Evolutionary conservation across 2,329 filamentous ascomycete genomes (phyloP), one percentile per base, ranked within the genome.

Genomic region (Didymella pinodella): DNA sequence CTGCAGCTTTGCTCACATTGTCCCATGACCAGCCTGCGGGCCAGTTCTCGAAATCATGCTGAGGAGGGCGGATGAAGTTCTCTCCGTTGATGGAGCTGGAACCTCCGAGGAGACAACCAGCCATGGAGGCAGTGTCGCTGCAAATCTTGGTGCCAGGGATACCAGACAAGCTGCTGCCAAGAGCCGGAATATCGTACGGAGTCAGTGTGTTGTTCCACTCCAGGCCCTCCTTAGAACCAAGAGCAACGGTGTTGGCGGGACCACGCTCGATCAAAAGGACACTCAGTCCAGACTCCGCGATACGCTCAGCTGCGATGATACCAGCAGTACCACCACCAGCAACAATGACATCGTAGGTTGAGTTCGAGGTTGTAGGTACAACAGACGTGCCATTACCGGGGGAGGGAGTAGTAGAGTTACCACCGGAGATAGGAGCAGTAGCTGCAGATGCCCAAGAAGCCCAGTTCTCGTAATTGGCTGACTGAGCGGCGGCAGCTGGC

Each of bases 1-100:
- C 57, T 46, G 67, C 67, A 46, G 67, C 61, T 7, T 56, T 40
- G 29, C 62, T 41, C 22, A 69, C 54, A 38, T 69, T 63, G 20
- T 49, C 18, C 66, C 65, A 70, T 36, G 61, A 53, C 67, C 67
- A 70, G 29, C 65, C 66, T 11, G 44, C 14, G 44, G 67, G 67
- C 67, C 67, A 70, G 53, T 64, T 65, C 29, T 65, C 54, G 32
- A 59, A 59, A 34, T 59, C 56, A 26, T 50, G 56, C 6, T 80
- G 82, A 22, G 86, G 86, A 46, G 78, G 78, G 48, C 75, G 63
- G 8, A 83, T 82, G 16, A 85, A 85, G 50, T 86, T 83, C 54
- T 86, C 81, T 1, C 77, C 78, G 16, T 87, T 87, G 63, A 89
- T 80, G 75, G 62, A 64, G 54, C 63, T 64, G 40, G 65, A 65